A percentile compares a stretch with the other conserved stretches of the same genome.
phyloP scores from a whole-genome alignment of 2,329 filamentous ascomycete genomes.

The Cladosporium sp. region DNA sequence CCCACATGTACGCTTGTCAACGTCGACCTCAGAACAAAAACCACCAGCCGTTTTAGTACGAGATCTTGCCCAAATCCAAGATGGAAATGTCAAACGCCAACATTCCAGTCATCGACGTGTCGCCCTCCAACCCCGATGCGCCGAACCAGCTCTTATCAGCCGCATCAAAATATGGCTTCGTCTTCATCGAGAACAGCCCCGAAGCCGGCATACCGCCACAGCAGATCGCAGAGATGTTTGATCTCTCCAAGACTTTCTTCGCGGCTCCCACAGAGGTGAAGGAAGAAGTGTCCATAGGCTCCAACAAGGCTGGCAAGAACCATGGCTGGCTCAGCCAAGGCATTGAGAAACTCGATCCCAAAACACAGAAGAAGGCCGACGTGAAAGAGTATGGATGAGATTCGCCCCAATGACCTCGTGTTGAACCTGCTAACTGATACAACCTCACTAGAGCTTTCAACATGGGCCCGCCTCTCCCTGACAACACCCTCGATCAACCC shows the following conservation, averaged over 20 bases:
- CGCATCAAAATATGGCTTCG: conserved; percentile 80
- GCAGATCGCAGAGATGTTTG: conserved; percentile 72
- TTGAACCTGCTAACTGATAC: not conserved
- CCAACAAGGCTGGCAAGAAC: conserved; percentile 65
- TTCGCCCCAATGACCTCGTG: not conserved
- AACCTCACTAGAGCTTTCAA: conserved; percentile 75
- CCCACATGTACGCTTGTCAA: not conserved
- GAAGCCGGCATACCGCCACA: conserved; percentile 57
- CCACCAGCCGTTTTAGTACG: too few species aligned
- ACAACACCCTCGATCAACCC: conserved; percentile 72
- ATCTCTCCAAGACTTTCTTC: conserved; percentile 74
- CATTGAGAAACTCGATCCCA: conserved; percentile 82
- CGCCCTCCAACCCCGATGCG: conserved; percentile 60
- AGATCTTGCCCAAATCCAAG: too few species aligned
- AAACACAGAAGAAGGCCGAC: conserved; percentile 70
- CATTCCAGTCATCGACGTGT: conserved; percentile 85
- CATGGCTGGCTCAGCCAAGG: conserved; percentile 88
- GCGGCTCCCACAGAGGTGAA: conserved; percentile 71
- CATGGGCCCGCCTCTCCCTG: conserved; percentile 70
- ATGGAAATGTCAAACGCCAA: not conserved
- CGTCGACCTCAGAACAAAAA: not conserved
- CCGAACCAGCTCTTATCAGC: conserved; percentile 73
- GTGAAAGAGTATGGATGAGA: conserved; percentile 69
- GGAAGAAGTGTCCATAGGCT: conserved; percentile 70
- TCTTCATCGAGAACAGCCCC: conserved; percentile 75